Evolutionary conservation across 768 basidiomycete genomes (phyloP).

Genomic region (Agrocybe pediades): DNA sequence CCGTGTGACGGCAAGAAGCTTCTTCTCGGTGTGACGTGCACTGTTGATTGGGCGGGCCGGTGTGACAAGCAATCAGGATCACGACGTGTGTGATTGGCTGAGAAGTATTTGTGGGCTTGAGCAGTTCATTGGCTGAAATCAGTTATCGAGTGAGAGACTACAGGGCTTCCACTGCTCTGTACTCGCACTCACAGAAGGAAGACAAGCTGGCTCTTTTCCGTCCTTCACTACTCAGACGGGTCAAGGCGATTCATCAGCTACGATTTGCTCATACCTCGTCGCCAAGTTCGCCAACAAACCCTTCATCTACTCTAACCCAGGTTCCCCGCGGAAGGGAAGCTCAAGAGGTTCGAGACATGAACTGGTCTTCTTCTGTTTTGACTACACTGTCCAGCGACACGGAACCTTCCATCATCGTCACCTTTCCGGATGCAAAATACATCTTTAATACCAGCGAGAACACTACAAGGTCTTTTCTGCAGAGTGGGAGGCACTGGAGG

Average conservation of each 20-base stretch:
- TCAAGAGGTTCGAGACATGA: slow-evolving; percentile 27
- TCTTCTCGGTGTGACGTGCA: too few relatives aligned
- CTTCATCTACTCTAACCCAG: neutral
- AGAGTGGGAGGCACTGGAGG: slow-evolving; percentile 66
- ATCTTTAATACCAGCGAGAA: slow-evolving; percentile 89
- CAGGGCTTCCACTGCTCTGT: neutral
- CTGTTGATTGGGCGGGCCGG: neutral
- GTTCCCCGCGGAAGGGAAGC: neutral
- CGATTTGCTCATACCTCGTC: neutral
- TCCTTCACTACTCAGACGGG: neutral
- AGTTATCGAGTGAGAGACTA: neutral
- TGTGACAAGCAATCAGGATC: neutral
- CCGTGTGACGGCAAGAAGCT: too few relatives aligned
- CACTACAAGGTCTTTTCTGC: slow-evolving; percentile 70
- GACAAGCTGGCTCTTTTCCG: slow-evolving; percentile 9
- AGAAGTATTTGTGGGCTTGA: neutral
- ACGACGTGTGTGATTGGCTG: neutral
- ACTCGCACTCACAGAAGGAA: neutral
- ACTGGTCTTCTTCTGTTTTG: slow-evolving; percentile 66
- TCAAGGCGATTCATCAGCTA: neutral
- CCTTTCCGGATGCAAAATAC: slow-evolving; percentile 80
- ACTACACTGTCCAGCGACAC: slow-evolving; percentile 72
- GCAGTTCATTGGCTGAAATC: neutral
- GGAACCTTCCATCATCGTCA: slow-evolving; percentile 73
- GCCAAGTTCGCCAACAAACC: neutral